phyloP scores from a whole-genome alignment of 2,329 filamentous ascomycete species.

The Talaromyces piceae region DNA sequence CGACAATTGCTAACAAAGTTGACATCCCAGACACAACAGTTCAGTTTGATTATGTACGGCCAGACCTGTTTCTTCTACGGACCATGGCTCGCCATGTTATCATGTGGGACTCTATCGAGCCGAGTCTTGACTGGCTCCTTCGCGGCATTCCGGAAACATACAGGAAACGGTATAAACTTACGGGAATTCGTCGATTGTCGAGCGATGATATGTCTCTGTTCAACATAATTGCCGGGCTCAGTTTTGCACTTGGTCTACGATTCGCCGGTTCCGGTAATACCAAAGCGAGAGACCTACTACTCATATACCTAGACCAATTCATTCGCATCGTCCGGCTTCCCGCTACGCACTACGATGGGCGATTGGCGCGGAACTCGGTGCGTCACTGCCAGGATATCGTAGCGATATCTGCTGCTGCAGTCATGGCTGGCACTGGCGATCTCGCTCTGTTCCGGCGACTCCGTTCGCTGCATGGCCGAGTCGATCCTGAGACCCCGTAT shows the following conservation, averaged over 20 bases:
- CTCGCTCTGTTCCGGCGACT: conserved; percentile 75
- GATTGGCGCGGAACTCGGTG: conserved; percentile 72
- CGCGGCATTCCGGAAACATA: conserved; percentile 66
- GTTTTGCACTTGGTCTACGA: conserved; percentile 67
- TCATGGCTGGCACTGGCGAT: conserved; percentile 96
- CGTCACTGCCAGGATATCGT: conserved; percentile 87
- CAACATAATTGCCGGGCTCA: conserved; percentile 82
- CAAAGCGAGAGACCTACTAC: conserved; percentile 68
- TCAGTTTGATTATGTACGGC: conserved; percentile 92
- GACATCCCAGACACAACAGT: conserved; percentile 83
- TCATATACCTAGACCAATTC: conserved; percentile 80
- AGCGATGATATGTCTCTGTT: conserved; percentile 87
- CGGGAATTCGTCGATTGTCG: conserved; percentile 53
- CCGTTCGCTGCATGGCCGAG: conserved; percentile 77
- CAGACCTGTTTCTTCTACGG: conserved; percentile 82
- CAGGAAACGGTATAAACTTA: conserved; percentile 54
- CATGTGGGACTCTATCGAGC: conserved; percentile 78
- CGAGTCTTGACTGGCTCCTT: conserved; percentile 67
- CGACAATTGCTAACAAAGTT: conserved; percentile 78
- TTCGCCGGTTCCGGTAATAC: conserved; percentile 65
- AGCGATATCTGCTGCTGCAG: conserved; percentile 71
- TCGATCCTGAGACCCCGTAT: conserved; percentile 77
- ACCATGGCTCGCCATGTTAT: conserved; percentile 87
- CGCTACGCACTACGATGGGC: conserved; percentile 67
- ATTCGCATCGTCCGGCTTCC: conserved; percentile 65